Percentiles rank a stretch among this genome's conserved stretches.
These are phyloP conservation scores for Diplodia intermedia DNA, from an alignment of 2,329 filamentous ascomycete species.

Conservation along the genomic window DNA sequence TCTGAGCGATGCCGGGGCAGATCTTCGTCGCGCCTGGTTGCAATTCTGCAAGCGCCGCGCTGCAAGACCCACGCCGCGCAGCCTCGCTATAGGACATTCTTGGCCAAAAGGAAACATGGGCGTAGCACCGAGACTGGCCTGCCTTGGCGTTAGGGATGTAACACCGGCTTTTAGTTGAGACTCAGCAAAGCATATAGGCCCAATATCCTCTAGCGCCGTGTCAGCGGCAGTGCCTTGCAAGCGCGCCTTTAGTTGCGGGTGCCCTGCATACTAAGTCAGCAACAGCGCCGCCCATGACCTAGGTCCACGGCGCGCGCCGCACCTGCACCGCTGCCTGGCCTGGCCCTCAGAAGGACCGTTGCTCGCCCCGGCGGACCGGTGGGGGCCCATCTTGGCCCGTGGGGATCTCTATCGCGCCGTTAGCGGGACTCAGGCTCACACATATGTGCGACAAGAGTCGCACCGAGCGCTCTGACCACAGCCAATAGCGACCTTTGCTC, in stretches of 20 bases:
- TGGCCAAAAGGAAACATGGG: slow-evolving; percentile 15
- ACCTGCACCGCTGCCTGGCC: slow-evolving; percentile 12
- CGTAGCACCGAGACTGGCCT: slow-evolving; percentile 25
- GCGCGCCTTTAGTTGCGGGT: slow-evolving; percentile 19
- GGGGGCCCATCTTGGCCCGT: slow-evolving; percentile 12
- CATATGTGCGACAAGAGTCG: slow-evolving; percentile 25
- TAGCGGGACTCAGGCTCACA: slow-evolving; percentile 17
- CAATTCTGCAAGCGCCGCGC: slow-evolving; percentile 26
- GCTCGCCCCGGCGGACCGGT: not conserved
- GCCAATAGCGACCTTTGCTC: slow-evolving; percentile 24
- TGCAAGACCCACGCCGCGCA: slow-evolving; percentile 11
- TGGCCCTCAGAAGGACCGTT: slow-evolving; percentile 5
- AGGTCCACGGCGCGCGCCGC: slow-evolving; percentile 20
- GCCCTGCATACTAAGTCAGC: slow-evolving; percentile 29
- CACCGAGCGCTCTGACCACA: slow-evolving; percentile 29
- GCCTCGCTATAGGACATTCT: slow-evolving; percentile 15
- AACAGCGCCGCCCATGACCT: slow-evolving; percentile 19
- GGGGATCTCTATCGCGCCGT: slow-evolving; percentile 17
- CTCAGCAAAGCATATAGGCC: slow-evolving; percentile 30
- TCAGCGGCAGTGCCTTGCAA: slow-evolving; percentile 30
- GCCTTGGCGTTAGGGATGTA: slow-evolving; percentile 23
- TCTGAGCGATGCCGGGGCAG: slow-evolving; percentile 29
- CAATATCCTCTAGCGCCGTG: slow-evolving; percentile 28
- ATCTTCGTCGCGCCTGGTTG: slow-evolving; percentile 28
- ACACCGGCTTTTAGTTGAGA: slow-evolving; percentile 25